Percentiles rank a stretch among this genome's conserved stretches.
phyloP scores from a whole-genome alignment of 257 asterid genomes.

The Salvia rosmarinus region DNA sequence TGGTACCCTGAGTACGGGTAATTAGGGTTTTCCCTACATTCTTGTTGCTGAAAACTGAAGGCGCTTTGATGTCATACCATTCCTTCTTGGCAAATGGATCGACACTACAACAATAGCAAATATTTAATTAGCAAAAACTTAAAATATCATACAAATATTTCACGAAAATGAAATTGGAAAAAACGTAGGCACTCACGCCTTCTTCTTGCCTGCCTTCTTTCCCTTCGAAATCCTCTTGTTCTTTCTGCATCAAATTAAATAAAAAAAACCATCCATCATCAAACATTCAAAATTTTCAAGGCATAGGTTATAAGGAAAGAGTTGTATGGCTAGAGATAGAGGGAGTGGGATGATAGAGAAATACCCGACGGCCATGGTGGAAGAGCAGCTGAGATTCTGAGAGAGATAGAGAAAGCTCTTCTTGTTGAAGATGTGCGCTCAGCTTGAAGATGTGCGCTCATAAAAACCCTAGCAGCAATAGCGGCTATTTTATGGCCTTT shows the following conservation, averaged over 20 bases:
- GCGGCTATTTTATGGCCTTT: background rate
- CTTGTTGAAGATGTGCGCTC: constrained; percentile 18
- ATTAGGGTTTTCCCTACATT: constrained; percentile 69
- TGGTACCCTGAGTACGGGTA: constrained; percentile 75
- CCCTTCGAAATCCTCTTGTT: constrained; percentile 77
- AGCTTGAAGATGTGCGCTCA: constrained; percentile 24
- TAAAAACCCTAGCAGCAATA: background rate
- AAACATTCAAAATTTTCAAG: background rate
- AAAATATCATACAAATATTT: background rate
- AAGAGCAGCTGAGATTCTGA: constrained; percentile 18
- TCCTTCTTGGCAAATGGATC: constrained; percentile 73
- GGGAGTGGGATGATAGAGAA: background rate
- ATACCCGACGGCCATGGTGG: constrained; percentile 59
- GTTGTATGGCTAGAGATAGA: background rate
- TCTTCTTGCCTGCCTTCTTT: constrained; percentile 75
- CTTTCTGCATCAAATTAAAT: constrained; percentile 42
- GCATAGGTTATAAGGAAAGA: background rate
- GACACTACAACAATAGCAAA: constrained; percentile 28
- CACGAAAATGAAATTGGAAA: background rate
- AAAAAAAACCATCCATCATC: background rate
- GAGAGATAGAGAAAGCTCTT: constrained; percentile 17
- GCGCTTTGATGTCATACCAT: constrained; percentile 73
- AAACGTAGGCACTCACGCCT: constrained; percentile 44
- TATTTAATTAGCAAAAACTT: background rate
- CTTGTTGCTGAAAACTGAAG: constrained; percentile 50